These are phyloP conservation scores for Scedosporium apiospermum DNA, from an alignment of 2,329 filamentous ascomycete genomes.

Conservation along the genomic window DNA sequence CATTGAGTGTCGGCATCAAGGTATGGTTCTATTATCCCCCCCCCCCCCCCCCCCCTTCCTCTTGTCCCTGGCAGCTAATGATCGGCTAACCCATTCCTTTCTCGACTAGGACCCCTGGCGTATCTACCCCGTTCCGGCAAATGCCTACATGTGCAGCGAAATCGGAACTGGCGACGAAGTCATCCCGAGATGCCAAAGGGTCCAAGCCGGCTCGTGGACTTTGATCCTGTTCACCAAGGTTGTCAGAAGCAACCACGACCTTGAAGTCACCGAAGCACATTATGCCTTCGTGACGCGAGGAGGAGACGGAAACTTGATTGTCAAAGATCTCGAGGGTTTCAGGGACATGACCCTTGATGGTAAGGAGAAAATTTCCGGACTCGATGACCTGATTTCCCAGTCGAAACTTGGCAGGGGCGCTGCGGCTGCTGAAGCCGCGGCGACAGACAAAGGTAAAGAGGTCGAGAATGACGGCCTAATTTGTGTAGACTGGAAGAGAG, in stretches of 20 bases:
- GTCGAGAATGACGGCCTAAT: background rate
- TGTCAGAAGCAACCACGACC: background rate
- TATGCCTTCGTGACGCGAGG: background rate
- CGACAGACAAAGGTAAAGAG: background rate
- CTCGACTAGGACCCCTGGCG: background rate
- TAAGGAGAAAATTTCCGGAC: background rate
- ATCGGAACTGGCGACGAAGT: background rate
- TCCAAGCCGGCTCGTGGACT: background rate
- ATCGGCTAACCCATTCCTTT: background rate
- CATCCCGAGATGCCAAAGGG: background rate
- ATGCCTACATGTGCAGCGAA: background rate
- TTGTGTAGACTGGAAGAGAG: background rate
- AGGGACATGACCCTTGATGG: background rate
- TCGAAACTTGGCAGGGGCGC: background rate
- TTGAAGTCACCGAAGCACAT: background rate
- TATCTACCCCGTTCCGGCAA: background rate
- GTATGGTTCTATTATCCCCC: background rate
- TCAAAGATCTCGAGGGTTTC: background rate
- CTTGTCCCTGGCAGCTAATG: background rate
- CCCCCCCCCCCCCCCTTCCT: background rate
- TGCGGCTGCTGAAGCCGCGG: background rate
- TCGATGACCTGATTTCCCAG: background rate
- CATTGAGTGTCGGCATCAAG: background rate
- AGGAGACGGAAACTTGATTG: background rate
- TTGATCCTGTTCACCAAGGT: background rate